These are phyloP conservation scores for Incumbomyces lentus DNA, from an alignment of 2,329 filamentous ascomycete species.

Conservation along the genomic window DNA sequence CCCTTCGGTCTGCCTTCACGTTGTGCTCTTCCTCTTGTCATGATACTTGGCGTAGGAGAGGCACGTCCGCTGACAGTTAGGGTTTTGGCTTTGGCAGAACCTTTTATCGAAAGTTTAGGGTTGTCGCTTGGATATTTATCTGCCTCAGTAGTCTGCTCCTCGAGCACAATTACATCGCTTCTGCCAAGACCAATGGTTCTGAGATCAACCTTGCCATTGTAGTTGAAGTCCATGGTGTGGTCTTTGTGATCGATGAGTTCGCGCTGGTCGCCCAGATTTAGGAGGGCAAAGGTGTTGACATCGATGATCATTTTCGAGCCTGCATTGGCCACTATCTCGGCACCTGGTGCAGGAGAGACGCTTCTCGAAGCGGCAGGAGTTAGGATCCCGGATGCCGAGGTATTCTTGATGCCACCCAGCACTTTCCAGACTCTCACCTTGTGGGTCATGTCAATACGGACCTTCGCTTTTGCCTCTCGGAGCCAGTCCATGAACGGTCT, in stretches of 20 bases:
- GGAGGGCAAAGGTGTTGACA: constrained; percentile 50
- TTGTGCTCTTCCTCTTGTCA: constrained; percentile 58
- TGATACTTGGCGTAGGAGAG: constrained; percentile 53
- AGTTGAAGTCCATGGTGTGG: constrained; percentile 61
- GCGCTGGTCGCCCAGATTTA: constrained; percentile 54
- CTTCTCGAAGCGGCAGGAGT: constrained; percentile 36
- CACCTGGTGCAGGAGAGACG: constrained; percentile 34
- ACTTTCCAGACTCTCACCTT: constrained; percentile 72
- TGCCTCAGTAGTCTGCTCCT: constrained; percentile 51
- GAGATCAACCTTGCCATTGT: constrained; percentile 63
- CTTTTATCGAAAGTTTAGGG: constrained; percentile 25
- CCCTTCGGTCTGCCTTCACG: constrained; percentile 61
- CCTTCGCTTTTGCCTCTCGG: constrained; percentile 57
- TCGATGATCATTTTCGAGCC: constrained; percentile 49
- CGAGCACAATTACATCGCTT: constrained; percentile 69
- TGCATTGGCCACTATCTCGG: constrained; percentile 31
- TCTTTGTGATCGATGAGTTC: constrained; percentile 56
- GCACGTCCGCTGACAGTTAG: constrained; percentile 39
- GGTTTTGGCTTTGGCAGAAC: constrained; percentile 24
- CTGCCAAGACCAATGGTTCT: constrained; percentile 57
- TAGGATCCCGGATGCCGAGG: constrained; percentile 33
- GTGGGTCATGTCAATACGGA: constrained; percentile 55
- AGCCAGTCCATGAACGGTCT: constrained; percentile 66
- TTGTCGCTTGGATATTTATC: constrained; percentile 9
- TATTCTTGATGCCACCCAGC: constrained; percentile 30